Evolutionary conservation across 169 alveolate genomes (phyloP).

Genomic region (Eimeria tenella): DNA sequence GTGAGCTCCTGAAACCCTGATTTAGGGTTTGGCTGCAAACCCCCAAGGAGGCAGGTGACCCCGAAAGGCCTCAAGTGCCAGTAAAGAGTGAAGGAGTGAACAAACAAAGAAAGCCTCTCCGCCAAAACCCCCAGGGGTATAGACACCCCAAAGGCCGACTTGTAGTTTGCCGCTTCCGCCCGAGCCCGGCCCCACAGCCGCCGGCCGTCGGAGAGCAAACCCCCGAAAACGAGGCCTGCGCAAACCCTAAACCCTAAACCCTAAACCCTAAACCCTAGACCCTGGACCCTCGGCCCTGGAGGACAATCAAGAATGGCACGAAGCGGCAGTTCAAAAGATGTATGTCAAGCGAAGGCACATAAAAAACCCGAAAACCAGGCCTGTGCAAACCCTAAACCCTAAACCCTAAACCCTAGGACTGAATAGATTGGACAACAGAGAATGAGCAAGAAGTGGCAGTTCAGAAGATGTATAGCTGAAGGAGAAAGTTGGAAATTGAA

Average conservation of each 20-base stretch:
- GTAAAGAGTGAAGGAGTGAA: slow-evolving; percentile 91
- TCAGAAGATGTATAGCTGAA: neutral
- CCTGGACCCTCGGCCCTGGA: too few relatives aligned
- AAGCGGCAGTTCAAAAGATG: too few relatives aligned
- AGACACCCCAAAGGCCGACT: slow-evolving; percentile 87
- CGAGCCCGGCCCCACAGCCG: slow-evolving; percentile 90
- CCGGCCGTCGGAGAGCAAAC: slow-evolving; percentile 94
- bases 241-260: too few relatives aligned
- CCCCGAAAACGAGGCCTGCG: slow-evolving; percentile 89
- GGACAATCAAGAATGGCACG: too few relatives aligned
- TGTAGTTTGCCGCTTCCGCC: slow-evolving; percentile 88
- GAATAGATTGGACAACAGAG: too few relatives aligned
- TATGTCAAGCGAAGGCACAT: too few relatives aligned
- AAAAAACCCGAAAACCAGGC: too few relatives aligned
- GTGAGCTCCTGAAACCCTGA: slow-evolving; percentile 11
- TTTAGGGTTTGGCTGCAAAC: slow-evolving; percentile 67
- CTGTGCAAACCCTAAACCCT: too few relatives aligned
- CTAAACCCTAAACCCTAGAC: too few relatives aligned
- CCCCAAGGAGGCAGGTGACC: slow-evolving; percentile 88
- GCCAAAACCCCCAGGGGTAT: slow-evolving; percentile 91
- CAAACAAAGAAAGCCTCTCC: slow-evolving; percentile 91
- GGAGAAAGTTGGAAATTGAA: neutral
- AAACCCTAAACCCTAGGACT: too few relatives aligned
- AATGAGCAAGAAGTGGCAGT: neutral
- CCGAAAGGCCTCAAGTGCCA: slow-evolving; percentile 94